A percentile compares a stretch with the other conserved stretches of the same genome.
Evolutionary conservation across 139 green algal genomes (phyloP).

Genomic region (Chlorella sorokiniana): DNA sequence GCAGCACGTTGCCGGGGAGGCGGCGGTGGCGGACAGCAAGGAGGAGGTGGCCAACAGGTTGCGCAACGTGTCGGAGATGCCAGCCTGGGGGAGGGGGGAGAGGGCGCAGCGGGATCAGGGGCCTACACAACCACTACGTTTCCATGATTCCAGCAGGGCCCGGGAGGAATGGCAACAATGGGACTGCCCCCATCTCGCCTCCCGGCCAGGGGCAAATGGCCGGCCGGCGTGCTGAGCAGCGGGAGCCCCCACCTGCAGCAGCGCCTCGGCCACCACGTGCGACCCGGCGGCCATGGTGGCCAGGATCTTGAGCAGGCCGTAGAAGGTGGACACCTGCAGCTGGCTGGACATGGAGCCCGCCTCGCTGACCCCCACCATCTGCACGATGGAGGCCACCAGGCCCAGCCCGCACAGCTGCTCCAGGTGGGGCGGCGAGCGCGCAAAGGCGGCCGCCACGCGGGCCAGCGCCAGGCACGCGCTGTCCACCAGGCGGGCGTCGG

Average conservation of each 20-base stretch:
- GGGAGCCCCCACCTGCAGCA: conserved; percentile 62
- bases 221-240: too few species aligned
- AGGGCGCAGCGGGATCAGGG: not conserved
- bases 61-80: conserved; percentile 60
- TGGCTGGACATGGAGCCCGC: conserved; percentile 66
- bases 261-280: conserved; percentile 62
- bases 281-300: conserved; percentile 64
- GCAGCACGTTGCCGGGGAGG: conserved; percentile 59
- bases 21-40: conserved; percentile 47
- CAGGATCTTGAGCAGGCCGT: conserved; percentile 82
- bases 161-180: too few species aligned
- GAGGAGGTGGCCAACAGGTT: conserved; percentile 62
- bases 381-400: conserved; percentile 76
- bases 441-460: conserved; percentile 76
- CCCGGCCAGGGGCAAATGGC: too few species aligned
- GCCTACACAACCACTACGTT: too few species aligned
- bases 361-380: conserved; percentile 69
- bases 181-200: too few species aligned
- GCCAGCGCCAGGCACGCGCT: conserved; percentile 83
- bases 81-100: conserved; percentile 13
- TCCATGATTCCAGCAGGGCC: too few species aligned
- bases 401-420: conserved; percentile 69
- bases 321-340: conserved; percentile 77
- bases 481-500: conserved; percentile 89
- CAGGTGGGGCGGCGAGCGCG: conserved; percentile 52